Evolutionary conservation across 805 yeast species (phyloP).

Genomic region (Candida arabinofermentans): DNA sequence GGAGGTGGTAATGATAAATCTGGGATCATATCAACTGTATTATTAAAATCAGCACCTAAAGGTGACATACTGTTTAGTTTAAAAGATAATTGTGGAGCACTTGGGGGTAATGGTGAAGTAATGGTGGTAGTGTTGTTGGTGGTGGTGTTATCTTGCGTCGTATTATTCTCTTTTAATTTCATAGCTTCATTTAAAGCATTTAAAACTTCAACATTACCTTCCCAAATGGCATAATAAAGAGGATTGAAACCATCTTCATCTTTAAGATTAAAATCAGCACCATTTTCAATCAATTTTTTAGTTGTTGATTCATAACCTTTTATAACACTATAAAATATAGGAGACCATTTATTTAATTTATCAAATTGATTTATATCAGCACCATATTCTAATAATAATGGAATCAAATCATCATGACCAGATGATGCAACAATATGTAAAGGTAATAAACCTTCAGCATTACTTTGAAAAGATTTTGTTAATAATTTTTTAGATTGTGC

Average conservation of each 20-base stretch:
- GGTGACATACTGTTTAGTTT: slow-evolving; percentile 10
- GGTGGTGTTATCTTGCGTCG: neutral
- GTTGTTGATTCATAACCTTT: slow-evolving; percentile 78
- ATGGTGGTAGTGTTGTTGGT: neutral
- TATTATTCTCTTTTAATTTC: slow-evolving; percentile 6
- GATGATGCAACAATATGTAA: slow-evolving; percentile 84
- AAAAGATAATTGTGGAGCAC: slow-evolving; percentile 14
- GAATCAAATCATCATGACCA: slow-evolving; percentile 69
- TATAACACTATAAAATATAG: slow-evolving; percentile 83
- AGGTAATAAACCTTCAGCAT: slow-evolving; percentile 88
- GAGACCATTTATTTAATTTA: slow-evolving; percentile 89
- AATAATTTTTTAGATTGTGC: slow-evolving; percentile 25
- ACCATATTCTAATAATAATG: slow-evolving; percentile 65
- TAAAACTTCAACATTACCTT: slow-evolving; percentile 83
- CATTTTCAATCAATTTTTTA: slow-evolving; percentile 61
- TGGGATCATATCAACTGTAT: slow-evolving; percentile 69
- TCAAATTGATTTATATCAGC: slow-evolving; percentile 76
- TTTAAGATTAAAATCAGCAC: slow-evolving; percentile 62
- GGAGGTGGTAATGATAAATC: slow-evolving; percentile 94
- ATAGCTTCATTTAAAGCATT: slow-evolving; percentile 51
- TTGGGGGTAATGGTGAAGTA: slow-evolving; percentile 7
- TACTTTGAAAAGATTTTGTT: slow-evolving; percentile 48
- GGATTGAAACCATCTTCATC: slow-evolving; percentile 84
- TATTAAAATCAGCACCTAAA: slow-evolving; percentile 24
- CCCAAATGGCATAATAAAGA: slow-evolving; percentile 87